Evolutionary conservation across 441 rosid genomes (phyloP).

Genomic region (Codiaeum variegatum): DNA sequence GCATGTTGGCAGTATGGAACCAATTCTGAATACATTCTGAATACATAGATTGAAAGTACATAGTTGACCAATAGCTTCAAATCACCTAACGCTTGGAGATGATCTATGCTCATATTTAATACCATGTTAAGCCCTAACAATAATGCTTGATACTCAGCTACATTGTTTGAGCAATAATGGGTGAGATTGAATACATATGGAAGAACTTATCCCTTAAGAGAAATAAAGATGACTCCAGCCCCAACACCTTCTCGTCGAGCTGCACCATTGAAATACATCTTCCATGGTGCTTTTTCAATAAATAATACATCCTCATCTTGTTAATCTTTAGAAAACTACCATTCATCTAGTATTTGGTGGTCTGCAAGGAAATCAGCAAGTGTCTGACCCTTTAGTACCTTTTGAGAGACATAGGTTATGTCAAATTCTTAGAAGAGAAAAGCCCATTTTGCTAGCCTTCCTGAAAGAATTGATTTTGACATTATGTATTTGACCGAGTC

Average conservation of each 20-base stretch:
- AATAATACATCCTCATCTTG: background rate
- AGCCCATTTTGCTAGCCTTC: background rate
- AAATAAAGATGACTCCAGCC: too few species aligned
- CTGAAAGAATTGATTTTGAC: background rate
- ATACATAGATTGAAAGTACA: too few species aligned
- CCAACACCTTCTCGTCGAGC: background rate
- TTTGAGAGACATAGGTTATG: too few species aligned
- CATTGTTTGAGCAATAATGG: background rate
- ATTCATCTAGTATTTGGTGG: background rate
- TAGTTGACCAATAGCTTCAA: background rate
- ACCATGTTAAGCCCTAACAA: background rate
- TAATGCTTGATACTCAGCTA: background rate
- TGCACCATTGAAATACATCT: background rate
- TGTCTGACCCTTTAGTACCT: background rate
- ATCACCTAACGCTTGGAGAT: too few species aligned
- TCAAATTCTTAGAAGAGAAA: background rate
- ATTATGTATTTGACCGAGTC: too few species aligned
- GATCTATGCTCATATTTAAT: background rate
- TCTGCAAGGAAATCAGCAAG: background rate
- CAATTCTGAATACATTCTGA: too few species aligned
- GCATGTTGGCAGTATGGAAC: too few species aligned
- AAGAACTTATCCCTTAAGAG: background rate
- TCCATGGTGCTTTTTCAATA: background rate
- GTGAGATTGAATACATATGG: background rate
- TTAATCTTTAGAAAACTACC: background rate